A percentile compares a stretch with the other conserved stretches of the same genome.
Conservation (phyloP, 148 eudicot species). For the Diospyros lotus region DNA sequence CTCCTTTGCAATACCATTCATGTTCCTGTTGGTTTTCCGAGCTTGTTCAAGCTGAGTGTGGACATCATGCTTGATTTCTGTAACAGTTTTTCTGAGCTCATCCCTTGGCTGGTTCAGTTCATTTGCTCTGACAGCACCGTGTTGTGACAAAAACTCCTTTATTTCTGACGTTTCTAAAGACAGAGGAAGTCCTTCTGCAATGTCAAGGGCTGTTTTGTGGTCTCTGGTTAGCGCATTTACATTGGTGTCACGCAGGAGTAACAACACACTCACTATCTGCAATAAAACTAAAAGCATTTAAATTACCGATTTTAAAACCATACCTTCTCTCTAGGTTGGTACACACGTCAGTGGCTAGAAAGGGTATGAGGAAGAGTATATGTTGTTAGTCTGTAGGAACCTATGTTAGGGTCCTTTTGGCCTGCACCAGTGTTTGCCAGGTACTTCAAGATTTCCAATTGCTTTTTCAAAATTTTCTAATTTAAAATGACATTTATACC, state of each 20-base stretch:
- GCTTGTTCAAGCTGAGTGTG: slow-evolving; percentile 66
- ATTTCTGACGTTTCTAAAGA: slow-evolving; percentile 54
- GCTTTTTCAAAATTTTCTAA: too few species aligned
- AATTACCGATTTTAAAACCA: background rate
- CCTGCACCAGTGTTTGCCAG: too few species aligned
- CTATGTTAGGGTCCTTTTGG: background rate
- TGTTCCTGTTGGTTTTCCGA: slow-evolving; percentile 55
- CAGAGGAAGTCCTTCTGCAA: slow-evolving; percentile 51
- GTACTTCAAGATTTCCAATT: too few species aligned
- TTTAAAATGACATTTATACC: too few species aligned
- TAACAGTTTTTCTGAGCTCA: slow-evolving; percentile 53
- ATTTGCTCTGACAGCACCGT: slow-evolving; percentile 54
- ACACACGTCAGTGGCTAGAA: background rate
- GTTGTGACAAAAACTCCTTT: slow-evolving; percentile 36
- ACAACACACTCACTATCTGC: slow-evolving; percentile 63
- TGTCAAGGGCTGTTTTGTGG: slow-evolving; percentile 65
- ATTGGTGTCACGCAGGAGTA: slow-evolving; percentile 44
- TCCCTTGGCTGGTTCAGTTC: slow-evolving; percentile 67
- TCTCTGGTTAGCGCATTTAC: slow-evolving; percentile 70
- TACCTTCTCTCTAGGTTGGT: background rate
- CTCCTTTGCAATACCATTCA: slow-evolving; percentile 67
- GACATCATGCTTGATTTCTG: slow-evolving; percentile 57
- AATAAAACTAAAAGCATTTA: slow-evolving; percentile 7
- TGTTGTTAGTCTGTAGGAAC: background rate
- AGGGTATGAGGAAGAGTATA: too few species aligned